Conservation (phyloP, 768 basidiomycete genomes). For the Amanita rimosa region DNA sequence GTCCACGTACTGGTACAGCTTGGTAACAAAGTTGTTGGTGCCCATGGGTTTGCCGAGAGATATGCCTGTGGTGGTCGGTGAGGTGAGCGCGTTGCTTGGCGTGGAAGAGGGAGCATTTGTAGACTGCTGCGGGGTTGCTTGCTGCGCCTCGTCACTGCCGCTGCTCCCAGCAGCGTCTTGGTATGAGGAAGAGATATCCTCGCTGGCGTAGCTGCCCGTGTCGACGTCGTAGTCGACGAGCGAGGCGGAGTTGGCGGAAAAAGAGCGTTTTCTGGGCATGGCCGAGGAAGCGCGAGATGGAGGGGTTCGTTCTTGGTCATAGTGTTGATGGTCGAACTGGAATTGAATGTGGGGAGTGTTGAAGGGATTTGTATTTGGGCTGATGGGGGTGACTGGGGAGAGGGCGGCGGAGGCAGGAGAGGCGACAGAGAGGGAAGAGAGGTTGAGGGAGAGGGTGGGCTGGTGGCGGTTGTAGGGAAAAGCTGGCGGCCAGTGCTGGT, state of each 20-base stretch:
- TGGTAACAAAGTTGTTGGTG: slow-evolving; percentile 79
- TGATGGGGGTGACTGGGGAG: slow-evolving; percentile 51
- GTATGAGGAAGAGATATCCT: background rate
- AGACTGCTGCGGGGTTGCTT: background rate
- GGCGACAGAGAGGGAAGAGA: slow-evolving; percentile 53
- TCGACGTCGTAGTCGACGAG: slow-evolving; percentile 33
- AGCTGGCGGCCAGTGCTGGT: too few species aligned
- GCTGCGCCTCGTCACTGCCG: slow-evolving; percentile 18
- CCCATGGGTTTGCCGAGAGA: slow-evolving; percentile 56
- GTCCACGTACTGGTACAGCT: slow-evolving; percentile 67
- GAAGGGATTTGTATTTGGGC: slow-evolving; percentile 34
- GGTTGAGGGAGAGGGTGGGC: slow-evolving; percentile 46
- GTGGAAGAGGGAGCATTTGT: background rate
- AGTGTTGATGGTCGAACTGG: slow-evolving; percentile 34
- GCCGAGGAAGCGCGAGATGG: slow-evolving; percentile 26
- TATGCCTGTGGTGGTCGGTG: slow-evolving; percentile 28
- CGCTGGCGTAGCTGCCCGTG: slow-evolving; percentile 11
- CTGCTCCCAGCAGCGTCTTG: slow-evolving; percentile 41
- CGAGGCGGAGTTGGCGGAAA: slow-evolving; percentile 32
- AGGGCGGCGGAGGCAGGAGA: slow-evolving; percentile 37
- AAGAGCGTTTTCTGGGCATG: slow-evolving; percentile 59
- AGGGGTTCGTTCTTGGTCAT: slow-evolving; percentile 10
- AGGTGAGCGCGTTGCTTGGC: background rate
- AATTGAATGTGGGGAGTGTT: slow-evolving; percentile 31
- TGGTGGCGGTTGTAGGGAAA: background rate